Base-by-base conservation (phyloP, 1,284 basidiomycete genomes). In the Rhodotorula sp. region DNA sequence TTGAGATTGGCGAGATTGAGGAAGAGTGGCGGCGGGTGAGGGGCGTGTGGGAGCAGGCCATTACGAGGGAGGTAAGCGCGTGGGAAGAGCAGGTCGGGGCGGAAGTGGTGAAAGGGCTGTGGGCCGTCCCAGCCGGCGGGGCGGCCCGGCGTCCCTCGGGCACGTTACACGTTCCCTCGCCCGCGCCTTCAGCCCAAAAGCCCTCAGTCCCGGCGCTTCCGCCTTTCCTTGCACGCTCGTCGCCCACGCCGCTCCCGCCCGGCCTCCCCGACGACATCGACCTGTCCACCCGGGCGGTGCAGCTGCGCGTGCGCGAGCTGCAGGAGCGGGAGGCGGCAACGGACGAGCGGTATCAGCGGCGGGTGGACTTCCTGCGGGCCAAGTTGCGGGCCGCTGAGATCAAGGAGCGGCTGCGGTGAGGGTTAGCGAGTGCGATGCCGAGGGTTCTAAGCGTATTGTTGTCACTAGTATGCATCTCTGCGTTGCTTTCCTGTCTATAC, bases 11-110 rank as follows among this genome's bases (percentile, higher is more conserved):
- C 27, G 59, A 67, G 50, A 62, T 73, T 17, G 61, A 68, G 61
- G 36, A 25, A 27, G 74, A 76, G 72, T 64, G 70, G 60, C 12
- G 50, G 37, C 21, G 69, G n/a, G 21, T 76, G 13, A 50, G 53
- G 4, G 55, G 58, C 34, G 39, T 51, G 32, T 76, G 67, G 46
- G 39, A 36, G 4, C 61, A 48, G 36, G 25, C 67, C 1, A 56
- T 61, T 12, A 25, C 21, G 13, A 48, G 29, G 8, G 34, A 62
- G 41, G 41, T 57, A 36, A 39, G 51, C 51, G 56, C 46, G 60
- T 64, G 63, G 62, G 57, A 53, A 41, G 36, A 29, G 22, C 22
- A 22, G 27, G 57, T 69, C 32, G 73, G 73, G 3, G 44, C 32
- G 44, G 66, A 39, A 15, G 39, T 51, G 7, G 53, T 39, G 12